These are phyloP conservation scores for Colletotrichum cordylinicola DNA, from an alignment of 2,329 filamentous ascomycete species.

Conservation along the genomic window DNA sequence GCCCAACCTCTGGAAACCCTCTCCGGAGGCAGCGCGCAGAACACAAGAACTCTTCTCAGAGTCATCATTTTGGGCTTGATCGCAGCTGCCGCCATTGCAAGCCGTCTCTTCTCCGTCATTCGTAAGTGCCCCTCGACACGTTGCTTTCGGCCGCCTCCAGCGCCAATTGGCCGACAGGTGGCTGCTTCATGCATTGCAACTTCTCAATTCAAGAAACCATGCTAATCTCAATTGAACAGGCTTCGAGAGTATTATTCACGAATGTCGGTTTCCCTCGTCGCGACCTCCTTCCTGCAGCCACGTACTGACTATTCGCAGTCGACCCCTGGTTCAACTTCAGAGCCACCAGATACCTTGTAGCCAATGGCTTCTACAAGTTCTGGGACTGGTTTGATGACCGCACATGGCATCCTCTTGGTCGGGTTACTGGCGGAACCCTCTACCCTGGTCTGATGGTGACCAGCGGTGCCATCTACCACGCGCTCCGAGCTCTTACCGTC, in stretches of 20 bases:
- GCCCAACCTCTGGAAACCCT: conserved; percentile 58
- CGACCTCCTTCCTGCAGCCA: not conserved
- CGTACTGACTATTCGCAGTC: conserved; percentile 62
- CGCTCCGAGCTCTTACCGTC: conserved; percentile 85
- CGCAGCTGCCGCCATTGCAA: conserved; percentile 88
- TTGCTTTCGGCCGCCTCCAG: not conserved
- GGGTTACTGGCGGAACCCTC: conserved; percentile 97
- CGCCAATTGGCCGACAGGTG: not conserved
- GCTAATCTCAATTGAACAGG: conserved; percentile 56
- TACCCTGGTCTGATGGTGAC: conserved; percentile 99
- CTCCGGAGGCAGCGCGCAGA: conserved; percentile 80
- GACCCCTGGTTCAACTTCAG: conserved; percentile 99
- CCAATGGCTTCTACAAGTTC: conserved; percentile 97
- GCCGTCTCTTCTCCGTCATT: conserved; percentile 97
- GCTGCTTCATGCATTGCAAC: not conserved
- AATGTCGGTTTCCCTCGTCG: conserved; percentile 72
- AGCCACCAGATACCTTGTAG: conserved; percentile 95
- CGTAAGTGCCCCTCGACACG: conserved; percentile 63
- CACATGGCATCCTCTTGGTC: conserved; percentile 98
- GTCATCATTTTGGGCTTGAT: conserved; percentile 91
- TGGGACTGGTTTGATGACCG: conserved; percentile 99
- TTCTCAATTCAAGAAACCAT: not conserved
- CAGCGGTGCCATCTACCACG: conserved; percentile 94
- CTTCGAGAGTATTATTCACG: conserved; percentile 99
- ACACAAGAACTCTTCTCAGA: conserved; percentile 82